Evolutionary conservation across 106 monocot species (phyloP).

Genomic region (Narthecium ossifragum): DNA sequence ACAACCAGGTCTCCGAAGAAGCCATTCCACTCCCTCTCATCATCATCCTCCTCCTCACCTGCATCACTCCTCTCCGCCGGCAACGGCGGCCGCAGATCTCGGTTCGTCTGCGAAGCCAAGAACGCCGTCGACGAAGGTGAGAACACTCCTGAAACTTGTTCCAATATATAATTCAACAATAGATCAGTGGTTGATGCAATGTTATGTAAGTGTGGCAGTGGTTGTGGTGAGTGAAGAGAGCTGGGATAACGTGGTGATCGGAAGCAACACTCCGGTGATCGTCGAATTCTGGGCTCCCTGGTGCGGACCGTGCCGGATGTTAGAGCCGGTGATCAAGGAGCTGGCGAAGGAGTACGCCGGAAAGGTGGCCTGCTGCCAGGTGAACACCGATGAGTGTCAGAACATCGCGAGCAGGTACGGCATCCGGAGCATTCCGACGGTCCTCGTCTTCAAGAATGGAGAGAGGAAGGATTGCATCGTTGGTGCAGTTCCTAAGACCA

Average conservation of each 20-base stretch:
- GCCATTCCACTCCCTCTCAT: background rate
- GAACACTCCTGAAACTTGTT: background rate
- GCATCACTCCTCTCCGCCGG: background rate
- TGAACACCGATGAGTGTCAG: slow-evolving; percentile 63
- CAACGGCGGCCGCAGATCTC: background rate
- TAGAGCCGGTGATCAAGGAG: slow-evolving; percentile 45
- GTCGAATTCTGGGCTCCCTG: slow-evolving; percentile 77
- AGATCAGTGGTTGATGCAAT: background rate
- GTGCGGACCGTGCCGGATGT: slow-evolving; percentile 69
- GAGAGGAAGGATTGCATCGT: slow-evolving; percentile 58
- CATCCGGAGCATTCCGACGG: slow-evolving; percentile 63
- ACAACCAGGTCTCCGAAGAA: background rate
- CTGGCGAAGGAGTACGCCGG: slow-evolving; percentile 49
- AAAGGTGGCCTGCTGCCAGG: slow-evolving; percentile 48
- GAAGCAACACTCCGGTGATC: slow-evolving; percentile 25
- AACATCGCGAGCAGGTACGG: slow-evolving; percentile 47
- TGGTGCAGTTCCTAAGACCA: slow-evolving; percentile 51
- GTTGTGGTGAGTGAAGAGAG: slow-evolving; percentile 27
- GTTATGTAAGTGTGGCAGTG: slow-evolving; percentile 13
- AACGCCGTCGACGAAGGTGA: slow-evolving; percentile 48
- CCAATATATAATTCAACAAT: background rate
- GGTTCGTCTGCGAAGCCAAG: slow-evolving; percentile 35
- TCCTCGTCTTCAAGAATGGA: slow-evolving; percentile 55
- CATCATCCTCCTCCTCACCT: background rate
- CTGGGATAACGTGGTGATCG: slow-evolving; percentile 31